These are phyloP conservation scores for Metschnikowia reukaufii DNA, from an alignment of 805 yeast genomes.

Conservation along the genomic window DNA sequence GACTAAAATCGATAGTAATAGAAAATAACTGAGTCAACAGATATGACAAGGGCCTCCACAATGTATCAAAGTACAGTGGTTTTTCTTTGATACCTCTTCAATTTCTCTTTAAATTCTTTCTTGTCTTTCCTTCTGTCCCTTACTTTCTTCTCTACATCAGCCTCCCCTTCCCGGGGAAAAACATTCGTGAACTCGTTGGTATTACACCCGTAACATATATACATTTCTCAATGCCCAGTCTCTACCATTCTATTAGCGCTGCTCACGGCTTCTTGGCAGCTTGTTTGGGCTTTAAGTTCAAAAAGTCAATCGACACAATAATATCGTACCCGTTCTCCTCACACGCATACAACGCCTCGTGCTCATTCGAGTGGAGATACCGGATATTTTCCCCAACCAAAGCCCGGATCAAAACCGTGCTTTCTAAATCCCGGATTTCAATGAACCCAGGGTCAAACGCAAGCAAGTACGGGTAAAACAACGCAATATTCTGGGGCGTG, in stretches of 20 bases:
- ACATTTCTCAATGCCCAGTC: too few relatives aligned
- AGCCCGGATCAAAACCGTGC: constrained; percentile 82
- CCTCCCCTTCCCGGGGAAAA: too few relatives aligned
- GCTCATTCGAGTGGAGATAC: constrained; percentile 83
- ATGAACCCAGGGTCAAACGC: constrained; percentile 90
- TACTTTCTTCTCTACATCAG: not conserved
- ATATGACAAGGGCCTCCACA: too few relatives aligned
- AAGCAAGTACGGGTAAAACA: constrained; percentile 89
- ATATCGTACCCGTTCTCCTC: constrained; percentile 91
- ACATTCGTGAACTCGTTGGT: too few relatives aligned
- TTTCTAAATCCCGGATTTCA: constrained; percentile 88
- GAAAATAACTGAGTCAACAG: too few relatives aligned
- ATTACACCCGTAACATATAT: too few relatives aligned
- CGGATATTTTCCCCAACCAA: constrained; percentile 90
- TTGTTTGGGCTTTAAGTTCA: constrained; percentile 52
- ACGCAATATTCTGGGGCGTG: constrained; percentile 84
- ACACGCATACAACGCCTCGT: constrained; percentile 89
- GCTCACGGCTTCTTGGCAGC: constrained; percentile 1
- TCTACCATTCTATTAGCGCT: not conserved
- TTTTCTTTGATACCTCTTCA: too few relatives aligned
- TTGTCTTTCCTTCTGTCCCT: not conserved
- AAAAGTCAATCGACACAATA: constrained; percentile 88
- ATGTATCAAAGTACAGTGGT: too few relatives aligned
- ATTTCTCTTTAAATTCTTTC: too few relatives aligned
- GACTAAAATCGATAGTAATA: too few relatives aligned